phyloP scores from a whole-genome alignment of 257 asterid genomes.

The Leptodermis oblonga region DNA sequence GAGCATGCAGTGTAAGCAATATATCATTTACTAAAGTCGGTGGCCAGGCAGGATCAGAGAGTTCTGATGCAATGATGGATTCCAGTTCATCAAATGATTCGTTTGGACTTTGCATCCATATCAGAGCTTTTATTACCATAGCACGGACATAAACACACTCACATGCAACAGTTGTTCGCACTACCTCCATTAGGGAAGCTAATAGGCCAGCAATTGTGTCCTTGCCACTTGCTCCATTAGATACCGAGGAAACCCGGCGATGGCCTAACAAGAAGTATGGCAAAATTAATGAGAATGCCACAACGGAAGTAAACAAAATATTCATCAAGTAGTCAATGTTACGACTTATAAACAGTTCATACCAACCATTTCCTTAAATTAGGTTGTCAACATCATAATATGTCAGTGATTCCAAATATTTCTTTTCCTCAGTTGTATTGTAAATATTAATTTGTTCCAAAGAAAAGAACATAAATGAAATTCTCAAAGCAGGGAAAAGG shows the following conservation, averaged over 20 bases:
- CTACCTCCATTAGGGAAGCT: constrained; percentile 97
- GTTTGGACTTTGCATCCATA: constrained; percentile 99
- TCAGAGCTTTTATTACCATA: constrained; percentile 91
- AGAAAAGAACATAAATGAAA: neutral
- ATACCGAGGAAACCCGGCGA: constrained; percentile 63
- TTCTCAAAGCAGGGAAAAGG: neutral
- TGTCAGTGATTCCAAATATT: neutral
- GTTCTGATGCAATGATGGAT: constrained; percentile 95
- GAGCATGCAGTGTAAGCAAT: constrained; percentile 94
- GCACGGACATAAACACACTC: constrained; percentile 99
- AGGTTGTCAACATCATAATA: neutral
- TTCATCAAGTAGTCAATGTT: neutral
- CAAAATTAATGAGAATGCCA: constrained; percentile 2
- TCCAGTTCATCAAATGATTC: constrained; percentile 94
- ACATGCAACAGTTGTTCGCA: constrained; percentile 97
- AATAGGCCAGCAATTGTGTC: constrained; percentile 88
- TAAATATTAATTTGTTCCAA: no score
- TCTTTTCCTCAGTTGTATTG: neutral
- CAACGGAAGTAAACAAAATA: neutral
- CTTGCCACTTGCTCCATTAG: constrained; percentile 68
- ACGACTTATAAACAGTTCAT: neutral
- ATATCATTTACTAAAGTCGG: constrained; percentile 81
- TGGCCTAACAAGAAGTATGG: constrained; percentile 42
- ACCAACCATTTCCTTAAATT: neutral
- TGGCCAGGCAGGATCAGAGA: constrained; percentile 96